Evolutionary conservation across 805 yeast genomes (phyloP).

Genomic region (Suhomyces sp.): DNA sequence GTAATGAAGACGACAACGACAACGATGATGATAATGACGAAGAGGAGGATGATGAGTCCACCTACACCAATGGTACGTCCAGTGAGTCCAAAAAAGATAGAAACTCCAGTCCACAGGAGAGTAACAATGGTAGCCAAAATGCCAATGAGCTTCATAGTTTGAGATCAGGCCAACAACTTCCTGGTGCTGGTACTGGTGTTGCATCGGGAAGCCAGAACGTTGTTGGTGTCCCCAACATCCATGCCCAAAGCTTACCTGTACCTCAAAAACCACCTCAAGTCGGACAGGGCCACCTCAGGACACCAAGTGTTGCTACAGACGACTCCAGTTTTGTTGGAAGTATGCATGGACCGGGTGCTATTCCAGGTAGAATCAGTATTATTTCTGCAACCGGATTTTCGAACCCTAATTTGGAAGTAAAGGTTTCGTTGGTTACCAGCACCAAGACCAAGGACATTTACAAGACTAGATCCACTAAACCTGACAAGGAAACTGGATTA

Average conservation of each 20-base stretch:
- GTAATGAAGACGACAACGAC: constrained; percentile 12
- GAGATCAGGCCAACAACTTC: constrained; percentile 33
- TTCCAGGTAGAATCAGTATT: constrained; percentile 57
- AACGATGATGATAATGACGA: constrained; percentile 11
- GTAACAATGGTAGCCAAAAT: constrained; percentile 15
- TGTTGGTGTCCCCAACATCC: constrained; percentile 33
- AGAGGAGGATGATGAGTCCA: constrained; percentile 4
- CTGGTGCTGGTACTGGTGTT: constrained; percentile 1
- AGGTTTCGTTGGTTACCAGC: constrained; percentile 48
- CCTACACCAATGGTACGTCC: constrained; percentile 2
- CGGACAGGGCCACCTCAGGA: constrained; percentile 17
- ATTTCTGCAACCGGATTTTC: constrained; percentile 47
- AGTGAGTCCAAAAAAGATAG: no score
- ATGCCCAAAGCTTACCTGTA: constrained; percentile 34
- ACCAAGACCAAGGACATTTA: constrained; percentile 55
- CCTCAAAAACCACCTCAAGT: constrained; percentile 34
- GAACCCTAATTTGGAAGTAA: constrained; percentile 45
- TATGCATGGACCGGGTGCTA: constrained; percentile 32
- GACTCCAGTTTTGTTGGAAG: constrained; percentile 36
- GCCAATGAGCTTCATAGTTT: constrained; percentile 35
- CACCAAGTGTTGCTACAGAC: constrained; percentile 29
- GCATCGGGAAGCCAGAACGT: constrained; percentile 1
- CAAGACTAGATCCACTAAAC: constrained; percentile 61
- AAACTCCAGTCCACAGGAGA: constrained; percentile 3
- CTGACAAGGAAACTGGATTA: constrained; percentile 40